Conservation (phyloP, 2,329 filamentous ascomycete genomes). For the Colletotrichum chlorophyti region DNA sequence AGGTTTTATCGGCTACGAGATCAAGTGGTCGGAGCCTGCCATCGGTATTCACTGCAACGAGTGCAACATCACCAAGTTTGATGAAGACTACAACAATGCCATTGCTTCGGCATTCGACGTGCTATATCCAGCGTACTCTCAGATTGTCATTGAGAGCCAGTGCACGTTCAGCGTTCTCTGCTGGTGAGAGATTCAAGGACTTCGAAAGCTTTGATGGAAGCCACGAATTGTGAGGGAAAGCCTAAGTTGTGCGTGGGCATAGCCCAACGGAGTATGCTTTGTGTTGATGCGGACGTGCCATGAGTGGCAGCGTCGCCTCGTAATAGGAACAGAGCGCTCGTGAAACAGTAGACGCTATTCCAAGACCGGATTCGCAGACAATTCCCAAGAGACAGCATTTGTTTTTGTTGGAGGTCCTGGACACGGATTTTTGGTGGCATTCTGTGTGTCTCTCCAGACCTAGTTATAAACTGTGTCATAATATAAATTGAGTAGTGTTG, state of each 20-base stretch:
- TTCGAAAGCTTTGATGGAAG: not conserved
- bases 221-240: not conserved
- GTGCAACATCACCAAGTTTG: slow-evolving; percentile 24
- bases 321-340: too few species aligned
- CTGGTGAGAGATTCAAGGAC: not conserved
- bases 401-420: too few species aligned
- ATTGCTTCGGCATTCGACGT: slow-evolving; percentile 23
- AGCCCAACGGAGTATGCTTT: too few species aligned
- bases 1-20: slow-evolving; percentile 25
- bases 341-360: too few species aligned
- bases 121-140: slow-evolving; percentile 23
- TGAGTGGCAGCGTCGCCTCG: too few species aligned
- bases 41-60: slow-evolving; percentile 23
- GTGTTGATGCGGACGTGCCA: too few species aligned
- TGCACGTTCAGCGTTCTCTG: slow-evolving; percentile 20
- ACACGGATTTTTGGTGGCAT: too few species aligned
- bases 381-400: too few species aligned
- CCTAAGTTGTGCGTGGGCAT: not conserved
- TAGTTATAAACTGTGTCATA: too few species aligned
- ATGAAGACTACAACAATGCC: slow-evolving; percentile 18
- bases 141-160: slow-evolving; percentile 25
- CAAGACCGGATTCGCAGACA: too few species aligned
- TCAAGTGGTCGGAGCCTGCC: not conserved
- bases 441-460: too few species aligned
- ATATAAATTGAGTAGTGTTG: too few species aligned